Percentiles rank a stretch among this genome's conserved stretches.
Evolutionary conservation across 441 rosid genomes (phyloP).

Genomic region (Sinapis alba): DNA sequence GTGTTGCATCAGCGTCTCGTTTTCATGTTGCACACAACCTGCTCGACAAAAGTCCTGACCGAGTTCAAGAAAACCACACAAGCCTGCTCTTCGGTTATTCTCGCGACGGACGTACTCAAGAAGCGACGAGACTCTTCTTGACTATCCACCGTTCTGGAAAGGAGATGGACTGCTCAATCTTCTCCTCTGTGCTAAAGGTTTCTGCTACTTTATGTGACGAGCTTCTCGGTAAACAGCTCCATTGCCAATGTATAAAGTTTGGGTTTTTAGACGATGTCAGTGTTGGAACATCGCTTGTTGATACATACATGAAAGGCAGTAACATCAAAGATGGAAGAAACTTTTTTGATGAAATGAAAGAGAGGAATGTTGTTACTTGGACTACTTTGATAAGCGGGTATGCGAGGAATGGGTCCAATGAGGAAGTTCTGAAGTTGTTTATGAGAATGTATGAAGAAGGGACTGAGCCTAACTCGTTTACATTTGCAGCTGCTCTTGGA

Average conservation of each 20-base stretch:
- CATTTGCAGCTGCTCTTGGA: conserved; percentile 58
- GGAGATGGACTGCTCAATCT: conserved; percentile 53
- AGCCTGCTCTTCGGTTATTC: conserved; percentile 56
- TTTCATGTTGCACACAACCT: conserved; percentile 35
- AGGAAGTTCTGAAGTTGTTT: conserved; percentile 48
- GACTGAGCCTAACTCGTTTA: conserved; percentile 52
- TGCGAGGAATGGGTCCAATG: conserved; percentile 41
- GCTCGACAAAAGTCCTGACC: conserved; percentile 61
- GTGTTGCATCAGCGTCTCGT: neutral
- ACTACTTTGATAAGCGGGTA: conserved; percentile 62
- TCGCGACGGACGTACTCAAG: conserved; percentile 50
- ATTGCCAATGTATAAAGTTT: conserved; percentile 57
- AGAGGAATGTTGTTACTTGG: conserved; percentile 68
- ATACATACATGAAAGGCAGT: conserved; percentile 69
- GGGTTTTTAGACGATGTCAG: conserved; percentile 67
- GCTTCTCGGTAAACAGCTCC: conserved; percentile 65
- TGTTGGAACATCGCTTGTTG: conserved; percentile 76
- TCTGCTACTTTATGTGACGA: conserved; percentile 56
- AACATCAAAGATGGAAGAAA: conserved; percentile 56
- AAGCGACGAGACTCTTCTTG: conserved; percentile 55
- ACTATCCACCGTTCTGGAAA: conserved; percentile 54
- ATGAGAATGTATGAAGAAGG: conserved; percentile 51
- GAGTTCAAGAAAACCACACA: conserved; percentile 28
- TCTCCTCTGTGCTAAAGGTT: conserved; percentile 71
- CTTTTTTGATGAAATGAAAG: conserved; percentile 53